A percentile compares a stretch with the other conserved stretches of the same genome.
Conservation (phyloP, 2,329 filamentous ascomycete genomes). For the Clarireedia sp. region DNA sequence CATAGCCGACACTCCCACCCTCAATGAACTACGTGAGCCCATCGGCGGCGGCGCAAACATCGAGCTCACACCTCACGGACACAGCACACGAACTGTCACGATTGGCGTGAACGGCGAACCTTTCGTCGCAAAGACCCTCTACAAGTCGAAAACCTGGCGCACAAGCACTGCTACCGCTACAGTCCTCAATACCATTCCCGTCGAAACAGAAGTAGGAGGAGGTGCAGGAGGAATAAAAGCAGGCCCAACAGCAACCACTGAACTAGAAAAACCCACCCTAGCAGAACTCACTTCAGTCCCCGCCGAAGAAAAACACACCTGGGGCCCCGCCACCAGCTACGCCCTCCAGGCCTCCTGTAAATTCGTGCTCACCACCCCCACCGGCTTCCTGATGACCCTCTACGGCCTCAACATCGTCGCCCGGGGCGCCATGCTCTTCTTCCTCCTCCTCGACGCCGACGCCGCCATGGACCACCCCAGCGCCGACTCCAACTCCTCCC, state of each 20-base stretch:
- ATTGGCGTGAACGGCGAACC: conserved; percentile 6
- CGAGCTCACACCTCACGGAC: conserved; percentile 15
- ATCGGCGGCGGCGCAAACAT: conserved; percentile 17
- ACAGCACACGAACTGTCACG: conserved; percentile 18
- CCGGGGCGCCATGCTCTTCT: conserved; percentile 87
- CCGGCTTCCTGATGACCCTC: conserved; percentile 68
- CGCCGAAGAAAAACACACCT: conserved; percentile 22
- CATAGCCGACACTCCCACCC: conserved; percentile 16
- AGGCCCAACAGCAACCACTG: background rate
- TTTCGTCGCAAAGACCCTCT: background rate
- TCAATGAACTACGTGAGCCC: conserved; percentile 14
- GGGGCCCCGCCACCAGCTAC: conserved; percentile 47
- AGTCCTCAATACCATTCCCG: no score
- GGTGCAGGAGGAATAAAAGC: background rate
- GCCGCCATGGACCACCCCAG: conserved; percentile 62
- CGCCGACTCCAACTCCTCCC: conserved; percentile 63
- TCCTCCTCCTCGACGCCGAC: conserved; percentile 65
- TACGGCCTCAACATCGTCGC: conserved; percentile 77
- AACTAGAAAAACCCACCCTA: background rate
- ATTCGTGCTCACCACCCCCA: conserved; percentile 66
- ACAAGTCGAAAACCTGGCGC: background rate
- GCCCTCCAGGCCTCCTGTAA: conserved; percentile 55
- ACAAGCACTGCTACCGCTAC: background rate
- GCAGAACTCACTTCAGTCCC: background rate
- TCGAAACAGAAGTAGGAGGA: no score